Evolutionary conservation across 148 eudicot genomes (phyloP).

Genomic region (Drosera capensis): DNA sequence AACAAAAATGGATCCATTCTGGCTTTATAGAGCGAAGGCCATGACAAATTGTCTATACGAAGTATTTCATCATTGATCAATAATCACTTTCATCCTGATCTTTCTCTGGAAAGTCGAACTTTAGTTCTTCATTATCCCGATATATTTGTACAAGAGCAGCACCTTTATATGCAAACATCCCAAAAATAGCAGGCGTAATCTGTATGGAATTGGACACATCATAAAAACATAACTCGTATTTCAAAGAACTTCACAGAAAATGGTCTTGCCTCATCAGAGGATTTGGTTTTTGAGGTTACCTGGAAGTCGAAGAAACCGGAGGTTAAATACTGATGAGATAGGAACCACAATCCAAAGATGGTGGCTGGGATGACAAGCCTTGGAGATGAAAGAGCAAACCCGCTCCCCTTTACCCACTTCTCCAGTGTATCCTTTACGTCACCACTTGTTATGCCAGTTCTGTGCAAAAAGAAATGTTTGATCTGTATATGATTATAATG

Average conservation of each 20-base stretch:
- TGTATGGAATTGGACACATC: conserved; percentile 8
- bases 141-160: conserved; percentile 92
- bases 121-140: conserved; percentile 84
- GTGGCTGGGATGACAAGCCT: conserved; percentile 85
- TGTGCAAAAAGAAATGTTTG: conserved; percentile 8
- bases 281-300: conserved; percentile 19
- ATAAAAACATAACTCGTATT: neutral
- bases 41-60: no score
- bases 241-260: neutral
- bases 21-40: no score
- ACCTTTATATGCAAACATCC: conserved; percentile 90
- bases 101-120: conserved; percentile 47
- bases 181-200: conserved; percentile 87
- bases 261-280: neutral
- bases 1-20: no score
- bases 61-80: no score
- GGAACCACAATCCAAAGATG: conserved; percentile 72
- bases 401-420: conserved; percentile 51
- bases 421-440: conserved; percentile 53
- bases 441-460: conserved; percentile 85
- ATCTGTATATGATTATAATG: neutral
- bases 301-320: conserved; percentile 66
- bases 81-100: no score
- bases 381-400: conserved; percentile 87
- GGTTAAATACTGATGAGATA: conserved; percentile 43